A percentile compares a stretch with the other conserved stretches of the same genome.
phyloP scores from a whole-genome alignment of 352 stramenopile species.

The Globisporangium spiculum region DNA sequence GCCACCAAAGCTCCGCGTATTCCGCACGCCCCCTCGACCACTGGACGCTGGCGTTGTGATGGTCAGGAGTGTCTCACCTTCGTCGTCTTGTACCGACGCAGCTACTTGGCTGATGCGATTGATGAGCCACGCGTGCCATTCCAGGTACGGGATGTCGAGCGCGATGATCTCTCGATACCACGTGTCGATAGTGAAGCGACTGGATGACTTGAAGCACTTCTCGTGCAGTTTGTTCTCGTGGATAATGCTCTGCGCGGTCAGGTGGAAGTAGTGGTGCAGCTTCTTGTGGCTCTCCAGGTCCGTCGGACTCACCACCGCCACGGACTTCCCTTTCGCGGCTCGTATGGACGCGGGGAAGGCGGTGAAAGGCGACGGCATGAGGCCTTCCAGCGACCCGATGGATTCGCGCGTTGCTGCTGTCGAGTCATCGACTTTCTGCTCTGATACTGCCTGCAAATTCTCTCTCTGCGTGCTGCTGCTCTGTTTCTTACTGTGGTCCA shows the following conservation, averaged over 20 bases:
- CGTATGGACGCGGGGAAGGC: constrained; percentile 32
- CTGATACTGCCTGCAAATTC: background rate
- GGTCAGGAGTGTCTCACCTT: constrained; percentile 16
- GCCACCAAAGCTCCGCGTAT: background rate
- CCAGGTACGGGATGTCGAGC: constrained; percentile 67
- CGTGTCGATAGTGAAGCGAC: constrained; percentile 76
- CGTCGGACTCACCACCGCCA: constrained; percentile 42
- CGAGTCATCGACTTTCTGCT: background rate
- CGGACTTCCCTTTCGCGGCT: constrained; percentile 28
- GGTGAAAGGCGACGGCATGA: constrained; percentile 29
- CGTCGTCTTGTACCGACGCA: constrained; percentile 39
- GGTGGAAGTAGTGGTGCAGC: constrained; percentile 85
- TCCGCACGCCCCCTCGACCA: background rate
- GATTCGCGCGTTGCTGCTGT: background rate
- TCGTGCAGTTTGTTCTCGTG: constrained; percentile 84
- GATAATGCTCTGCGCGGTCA: constrained; percentile 85
- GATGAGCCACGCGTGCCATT: constrained; percentile 84
- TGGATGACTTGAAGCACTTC: constrained; percentile 75
- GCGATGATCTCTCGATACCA: constrained; percentile 82
- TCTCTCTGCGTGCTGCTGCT: background rate
- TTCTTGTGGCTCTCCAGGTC: constrained; percentile 80
- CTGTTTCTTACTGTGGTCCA: constrained; percentile 14
- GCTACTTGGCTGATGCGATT: constrained; percentile 72
- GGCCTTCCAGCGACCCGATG: background rate
- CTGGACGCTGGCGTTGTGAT: constrained; percentile 3